Conservation (phyloP, 2,329 filamentous ascomycete species). For the Fusarium sp. region DNA sequence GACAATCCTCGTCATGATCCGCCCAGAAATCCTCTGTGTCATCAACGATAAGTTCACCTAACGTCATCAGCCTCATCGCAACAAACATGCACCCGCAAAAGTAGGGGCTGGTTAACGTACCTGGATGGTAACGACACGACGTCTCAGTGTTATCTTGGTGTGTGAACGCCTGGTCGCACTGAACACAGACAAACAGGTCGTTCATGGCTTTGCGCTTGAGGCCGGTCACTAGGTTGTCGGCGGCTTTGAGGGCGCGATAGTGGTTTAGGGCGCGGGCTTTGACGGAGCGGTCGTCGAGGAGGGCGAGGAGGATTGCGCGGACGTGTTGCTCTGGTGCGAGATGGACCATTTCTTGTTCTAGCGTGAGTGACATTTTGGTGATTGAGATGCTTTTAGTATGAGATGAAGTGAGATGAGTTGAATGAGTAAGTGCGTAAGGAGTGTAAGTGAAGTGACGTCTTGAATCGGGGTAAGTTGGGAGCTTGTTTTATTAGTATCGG, state of each 20-base stretch:
- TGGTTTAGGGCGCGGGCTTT: constrained; percentile 6
- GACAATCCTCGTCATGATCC: constrained; percentile 17
- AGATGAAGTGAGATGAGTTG: background rate
- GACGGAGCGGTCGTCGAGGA: constrained; percentile 20
- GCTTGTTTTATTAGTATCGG: background rate
- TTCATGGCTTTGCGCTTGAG: constrained; percentile 32
- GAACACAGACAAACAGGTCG: constrained; percentile 28
- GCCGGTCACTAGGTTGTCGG: background rate
- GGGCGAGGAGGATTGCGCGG: constrained; percentile 30
- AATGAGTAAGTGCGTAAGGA: background rate
- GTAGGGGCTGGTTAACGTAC: constrained; percentile 6
- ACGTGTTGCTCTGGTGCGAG: constrained; percentile 27
- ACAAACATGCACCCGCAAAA: background rate
- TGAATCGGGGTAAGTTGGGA: background rate
- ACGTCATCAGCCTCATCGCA: background rate
- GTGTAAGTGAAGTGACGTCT: background rate
- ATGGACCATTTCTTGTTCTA: constrained; percentile 2
- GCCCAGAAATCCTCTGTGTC: constrained; percentile 1
- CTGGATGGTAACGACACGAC: constrained; percentile 18
- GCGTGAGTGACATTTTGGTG: constrained; percentile 5
- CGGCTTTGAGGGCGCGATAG: constrained; percentile 2
- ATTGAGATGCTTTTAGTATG: background rate
- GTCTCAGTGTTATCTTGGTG: constrained; percentile 17
- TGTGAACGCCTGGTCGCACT: constrained; percentile 20
- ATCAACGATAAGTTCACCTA: constrained; percentile 11